These are phyloP conservation scores for Penicillium verhagenii DNA, from an alignment of 495 filamentous ascomycete genomes.

Conservation along the genomic window DNA sequence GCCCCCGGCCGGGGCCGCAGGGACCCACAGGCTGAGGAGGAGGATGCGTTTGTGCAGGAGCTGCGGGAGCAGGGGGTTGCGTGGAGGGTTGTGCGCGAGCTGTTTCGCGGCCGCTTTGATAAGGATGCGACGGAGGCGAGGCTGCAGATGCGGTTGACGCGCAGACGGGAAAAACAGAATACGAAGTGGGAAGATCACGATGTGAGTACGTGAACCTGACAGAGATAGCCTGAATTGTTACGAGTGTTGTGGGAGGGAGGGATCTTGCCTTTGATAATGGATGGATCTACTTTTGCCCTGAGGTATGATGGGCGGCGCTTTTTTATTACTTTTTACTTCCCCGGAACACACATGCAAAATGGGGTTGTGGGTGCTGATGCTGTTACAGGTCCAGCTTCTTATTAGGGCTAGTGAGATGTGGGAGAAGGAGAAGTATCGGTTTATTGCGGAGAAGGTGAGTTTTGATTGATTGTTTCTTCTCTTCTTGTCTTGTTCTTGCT, in stretches of 20 bases:
- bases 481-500: too few relatives aligned
- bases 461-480: too few relatives aligned
- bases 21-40: conserved; percentile 59
- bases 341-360: too few relatives aligned
- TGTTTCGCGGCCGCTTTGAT: conserved; percentile 60
- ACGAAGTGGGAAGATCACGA: conserved; percentile 67
- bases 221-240: background rate
- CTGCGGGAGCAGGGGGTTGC: conserved; percentile 66
- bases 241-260: too few relatives aligned
- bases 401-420: conserved; percentile 47
- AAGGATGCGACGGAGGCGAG: conserved; percentile 67
- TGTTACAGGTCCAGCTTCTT: conserved; percentile 43
- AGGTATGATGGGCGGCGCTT: background rate
- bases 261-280: too few relatives aligned
- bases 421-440: conserved; percentile 50
- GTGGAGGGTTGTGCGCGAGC: conserved; percentile 67
- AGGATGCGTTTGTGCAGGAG: conserved; percentile 62
- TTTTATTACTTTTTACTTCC: background rate
- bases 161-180: conserved; percentile 59
- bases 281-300: background rate
- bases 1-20: conserved; percentile 41
- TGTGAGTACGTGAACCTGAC: conserved; percentile 49
- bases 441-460: conserved; percentile 52
- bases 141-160: conserved; percentile 70
- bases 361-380: background rate